Percentiles rank a stretch among this genome's conserved stretches.
phyloP scores from a whole-genome alignment of 2,329 filamentous ascomycete genomes.

The Arthrobotrys iridis region DNA sequence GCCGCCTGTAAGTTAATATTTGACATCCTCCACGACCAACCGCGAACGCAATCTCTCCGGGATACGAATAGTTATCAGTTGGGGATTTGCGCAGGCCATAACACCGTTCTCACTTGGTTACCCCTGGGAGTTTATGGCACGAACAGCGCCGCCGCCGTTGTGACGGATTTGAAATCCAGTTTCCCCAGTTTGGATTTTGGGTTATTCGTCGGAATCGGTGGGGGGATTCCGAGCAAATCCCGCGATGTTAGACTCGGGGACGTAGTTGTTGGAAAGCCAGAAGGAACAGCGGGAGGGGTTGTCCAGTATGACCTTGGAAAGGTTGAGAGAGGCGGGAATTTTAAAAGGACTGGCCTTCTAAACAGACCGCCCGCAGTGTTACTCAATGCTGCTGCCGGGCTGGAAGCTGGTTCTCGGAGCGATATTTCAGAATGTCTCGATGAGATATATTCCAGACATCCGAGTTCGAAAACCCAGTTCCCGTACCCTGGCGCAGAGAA shows the following conservation, averaged over 20 bases:
- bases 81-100: too few relatives aligned
- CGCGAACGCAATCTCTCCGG: too few relatives aligned
- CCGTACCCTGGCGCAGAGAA: neutral
- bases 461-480: neutral
- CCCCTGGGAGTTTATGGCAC: conserved; percentile 56
- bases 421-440: neutral
- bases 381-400: neutral
- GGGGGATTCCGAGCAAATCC: conserved; percentile 57
- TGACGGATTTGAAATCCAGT: neutral
- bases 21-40: too few relatives aligned
- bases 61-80: too few relatives aligned
- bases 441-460: neutral
- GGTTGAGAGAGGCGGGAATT: neutral
- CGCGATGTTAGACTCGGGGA: neutral
- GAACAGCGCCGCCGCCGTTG: conserved; percentile 7
- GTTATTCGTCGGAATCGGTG: conserved; percentile 58
- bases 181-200: conserved; percentile 37
- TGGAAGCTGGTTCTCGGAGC: neutral
- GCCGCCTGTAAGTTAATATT: too few relatives aligned
- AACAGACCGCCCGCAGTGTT: neutral
- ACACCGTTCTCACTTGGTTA: conserved; percentile 60
- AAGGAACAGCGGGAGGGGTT: neutral
- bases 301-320: neutral
- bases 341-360: neutral
- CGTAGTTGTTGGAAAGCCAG: neutral